Evolutionary conservation across 192 early-diverging fungal species (phyloP).

Genomic region (Lobosporangium transversale): DNA sequence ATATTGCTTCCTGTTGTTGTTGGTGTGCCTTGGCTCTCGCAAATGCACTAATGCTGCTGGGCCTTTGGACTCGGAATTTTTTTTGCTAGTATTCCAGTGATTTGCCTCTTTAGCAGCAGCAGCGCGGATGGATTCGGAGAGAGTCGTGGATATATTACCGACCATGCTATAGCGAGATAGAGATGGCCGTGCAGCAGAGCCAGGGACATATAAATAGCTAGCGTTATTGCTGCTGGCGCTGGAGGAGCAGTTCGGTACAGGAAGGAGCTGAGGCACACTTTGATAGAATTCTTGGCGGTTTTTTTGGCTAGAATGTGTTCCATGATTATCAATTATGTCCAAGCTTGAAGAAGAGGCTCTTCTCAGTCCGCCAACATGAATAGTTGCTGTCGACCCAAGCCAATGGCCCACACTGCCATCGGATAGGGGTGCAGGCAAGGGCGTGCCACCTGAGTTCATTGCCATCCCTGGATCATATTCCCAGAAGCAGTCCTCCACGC

Average conservation of each 20-base stretch:
- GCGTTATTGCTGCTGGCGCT: too few relatives aligned
- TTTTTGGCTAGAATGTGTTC: conserved; percentile 7
- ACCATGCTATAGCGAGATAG: conserved; percentile 31
- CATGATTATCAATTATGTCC: conserved; percentile 5
- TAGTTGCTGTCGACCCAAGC: conserved; percentile 35
- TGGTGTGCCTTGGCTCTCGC: conserved; percentile 2
- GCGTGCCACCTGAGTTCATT: conserved; percentile 1
- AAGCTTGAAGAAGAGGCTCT: neutral
- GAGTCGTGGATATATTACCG: conserved; percentile 30
- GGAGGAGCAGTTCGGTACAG: too few relatives aligned
- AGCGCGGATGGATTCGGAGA: conserved; percentile 48
- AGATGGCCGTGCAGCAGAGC: neutral
- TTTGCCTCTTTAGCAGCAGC: conserved; percentile 38
- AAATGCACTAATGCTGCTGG: conserved; percentile 46
- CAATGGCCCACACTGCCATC: conserved; percentile 28
- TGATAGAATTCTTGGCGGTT: conserved; percentile 6
- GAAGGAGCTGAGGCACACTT: conserved; percentile 43
- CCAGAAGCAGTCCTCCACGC: conserved; percentile 44
- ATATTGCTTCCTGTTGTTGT: conserved; percentile 9
- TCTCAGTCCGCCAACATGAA: conserved; percentile 17
- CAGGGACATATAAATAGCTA: too few relatives aligned
- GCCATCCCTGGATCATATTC: conserved; percentile 13
- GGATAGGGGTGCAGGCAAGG: conserved; percentile 5
- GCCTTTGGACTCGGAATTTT: conserved; percentile 25
- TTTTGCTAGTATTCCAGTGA: conserved; percentile 10